Evolutionary conservation across 345 rosid species (phyloP), one percentile per base, ranked within the genome.

Genomic region (Sapria himalayana): DNA sequence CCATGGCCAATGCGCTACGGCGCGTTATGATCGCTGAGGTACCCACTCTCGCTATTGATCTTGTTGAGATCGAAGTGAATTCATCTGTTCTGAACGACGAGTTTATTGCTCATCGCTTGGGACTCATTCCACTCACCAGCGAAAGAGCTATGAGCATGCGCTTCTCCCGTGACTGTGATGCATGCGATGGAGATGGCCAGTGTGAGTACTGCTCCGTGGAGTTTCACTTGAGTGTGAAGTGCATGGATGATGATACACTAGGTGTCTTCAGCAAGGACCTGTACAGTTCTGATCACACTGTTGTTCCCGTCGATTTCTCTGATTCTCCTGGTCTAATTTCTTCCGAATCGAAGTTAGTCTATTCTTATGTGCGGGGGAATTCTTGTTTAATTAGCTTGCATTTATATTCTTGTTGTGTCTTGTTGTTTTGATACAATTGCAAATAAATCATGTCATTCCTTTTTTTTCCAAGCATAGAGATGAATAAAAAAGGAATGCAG

Each of bases 1-100:
- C 93, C 20, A 47, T 84, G 57, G 95, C 99, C 8, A 89, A 89
- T 52, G 95, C 99, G 13, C 86, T 89, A 49, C 93, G 98, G 18
- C 95, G 93, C 43, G 76, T 89, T 2, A 89, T 84, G 99, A 80
- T 89, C 43, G 76, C 94, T 0, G 95, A 89, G 52, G 99, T 89
- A 16, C 99, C 99, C 5, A 89, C 93, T 9, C 64, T 84, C 19
- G 95, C 99, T 35, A 89, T 89, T 48, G 95, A 89, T 67, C 81
- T 89, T 7, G 93, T 89, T 29, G 91, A 86, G 56, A 86, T 82
- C 58, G 81, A 78, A 53, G 73, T 78, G 17, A 81, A 86, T 42
- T 81, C 98, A 5, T 70, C 93, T 12, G 98, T 78, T 31, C 85
- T 86, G 36, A 76, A 71, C 72, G 93, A 81, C 33, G 98, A 81